Base-by-base conservation (phyloP, 2,329 filamentous ascomycete genomes). In the Tolypocladium album region DNA sequence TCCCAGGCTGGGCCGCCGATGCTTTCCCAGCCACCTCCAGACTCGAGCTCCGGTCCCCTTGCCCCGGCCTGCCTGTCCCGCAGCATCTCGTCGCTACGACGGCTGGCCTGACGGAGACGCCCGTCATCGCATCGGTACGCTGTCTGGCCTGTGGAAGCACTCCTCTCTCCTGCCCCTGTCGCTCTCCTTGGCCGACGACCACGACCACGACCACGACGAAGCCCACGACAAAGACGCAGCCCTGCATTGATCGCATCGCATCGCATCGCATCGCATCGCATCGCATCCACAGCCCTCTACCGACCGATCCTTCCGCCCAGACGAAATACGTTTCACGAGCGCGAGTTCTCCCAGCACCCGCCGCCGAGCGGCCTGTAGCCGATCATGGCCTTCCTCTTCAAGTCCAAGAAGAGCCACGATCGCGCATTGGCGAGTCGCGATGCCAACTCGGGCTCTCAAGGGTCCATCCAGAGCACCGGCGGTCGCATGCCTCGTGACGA, bases 361-460 rank as follows among this genome's bases (percentile, higher is more conserved):
- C 72, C 72, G 70, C 70, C 67, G 68, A 71, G 72, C 73, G 72
- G 62, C 73, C 70, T 69, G 67, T 72, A 70, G 75, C 68, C 69
- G 73, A 79, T 74, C 74, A 92, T 92, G 88, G 86, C 88, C 66
- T 92, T 92, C 74, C 81, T 92, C 63, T 92, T 92, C 79, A 90
- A 90, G 74, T 89, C 87, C 60, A 92, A 91, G 76, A 91, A 90
- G 75, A 82, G 84, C 70, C 86, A 88, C 73, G 85, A 87, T 67
- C 83, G 85, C 70, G 77, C 76, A 60, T 71, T 82, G 65, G 75
- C 78, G 58, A 82, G 78, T 70, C 81, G 82, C 70, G 82, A 85
- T 69, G 81, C 78, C 58, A 76, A 74, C 62, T 68, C 75, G 34
- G 74, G 72, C 58, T 78, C 79, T 8, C 78, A 79, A 68, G 78